These are phyloP conservation scores for Didymella sp. DNA, from an alignment of 2,329 filamentous ascomycete species.

Conservation along the genomic window DNA sequence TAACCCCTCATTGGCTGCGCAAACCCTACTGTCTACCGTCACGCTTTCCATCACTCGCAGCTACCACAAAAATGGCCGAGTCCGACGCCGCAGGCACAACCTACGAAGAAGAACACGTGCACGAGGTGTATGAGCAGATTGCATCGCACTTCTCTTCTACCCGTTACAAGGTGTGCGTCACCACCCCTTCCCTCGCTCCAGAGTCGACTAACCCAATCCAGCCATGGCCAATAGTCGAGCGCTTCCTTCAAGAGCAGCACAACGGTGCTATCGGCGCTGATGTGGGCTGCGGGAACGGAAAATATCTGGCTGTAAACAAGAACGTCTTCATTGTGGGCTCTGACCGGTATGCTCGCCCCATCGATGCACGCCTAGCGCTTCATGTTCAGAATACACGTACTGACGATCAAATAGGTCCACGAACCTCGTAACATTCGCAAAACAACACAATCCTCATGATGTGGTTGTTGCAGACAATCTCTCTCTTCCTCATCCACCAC, in stretches of 20 bases:
- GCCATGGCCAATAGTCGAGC: conserved; percentile 91
- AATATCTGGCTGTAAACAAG: conserved; percentile 84
- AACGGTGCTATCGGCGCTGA: conserved; percentile 84
- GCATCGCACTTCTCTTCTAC: conserved; percentile 84
- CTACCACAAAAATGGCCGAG: conserved; percentile 25
- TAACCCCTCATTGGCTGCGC: conserved; percentile 16
- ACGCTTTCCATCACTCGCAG: neutral
- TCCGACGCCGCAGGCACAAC: conserved; percentile 52
- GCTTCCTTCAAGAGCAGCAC: conserved; percentile 71
- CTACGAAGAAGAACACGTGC: conserved; percentile 89
- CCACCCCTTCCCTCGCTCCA: conserved; percentile 11
- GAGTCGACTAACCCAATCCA: conserved; percentile 43
- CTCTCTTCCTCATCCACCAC: conserved; percentile 74
- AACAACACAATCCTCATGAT: conserved; percentile 64
- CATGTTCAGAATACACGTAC: neutral
- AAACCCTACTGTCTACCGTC: conserved; percentile 5
- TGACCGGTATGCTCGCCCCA: conserved; percentile 72
- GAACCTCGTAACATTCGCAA: conserved; percentile 65
- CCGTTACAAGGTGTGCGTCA: conserved; percentile 66
- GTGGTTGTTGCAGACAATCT: conserved; percentile 83
- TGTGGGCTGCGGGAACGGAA: conserved; percentile 95
- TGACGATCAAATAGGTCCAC: conserved; percentile 56
- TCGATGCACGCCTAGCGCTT: neutral
- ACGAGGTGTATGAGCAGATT: conserved; percentile 88
- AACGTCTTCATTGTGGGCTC: conserved; percentile 81